Evolutionary conservation across 176 grass and related monocot genomes (phyloP).

Genomic region (Oryza australiensis): DNA sequence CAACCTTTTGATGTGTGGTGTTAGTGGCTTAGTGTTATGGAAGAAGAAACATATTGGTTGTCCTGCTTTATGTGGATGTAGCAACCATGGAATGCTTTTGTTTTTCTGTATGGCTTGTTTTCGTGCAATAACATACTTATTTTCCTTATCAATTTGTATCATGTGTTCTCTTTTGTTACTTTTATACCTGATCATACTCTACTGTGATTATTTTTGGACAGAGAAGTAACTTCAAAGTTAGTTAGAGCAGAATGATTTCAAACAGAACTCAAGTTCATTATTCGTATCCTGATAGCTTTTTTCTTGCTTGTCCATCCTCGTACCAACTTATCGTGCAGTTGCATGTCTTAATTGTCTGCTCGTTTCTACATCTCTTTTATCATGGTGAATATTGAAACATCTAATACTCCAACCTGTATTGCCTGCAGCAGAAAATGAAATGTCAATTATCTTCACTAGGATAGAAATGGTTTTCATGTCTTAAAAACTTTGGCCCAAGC

Average conservation of each 20-base stretch:
- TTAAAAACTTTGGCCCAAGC: neutral
- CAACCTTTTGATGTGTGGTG: neutral
- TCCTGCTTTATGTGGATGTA: neutral
- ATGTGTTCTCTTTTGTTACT: conserved; percentile 6
- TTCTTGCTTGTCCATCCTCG: conserved; percentile 2
- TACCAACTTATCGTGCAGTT: neutral
- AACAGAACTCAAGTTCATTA: neutral
- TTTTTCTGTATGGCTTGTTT: neutral
- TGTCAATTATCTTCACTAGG: neutral
- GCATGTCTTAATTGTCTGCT: neutral
- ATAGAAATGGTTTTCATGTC: neutral
- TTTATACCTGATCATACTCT: neutral
- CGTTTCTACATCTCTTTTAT: neutral
- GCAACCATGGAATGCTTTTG: neutral
- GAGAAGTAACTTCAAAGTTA: conserved; percentile 1
- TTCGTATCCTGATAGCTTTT: conserved; percentile 4
- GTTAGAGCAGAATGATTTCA: conserved; percentile 8
- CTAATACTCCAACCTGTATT: conserved; percentile 4
- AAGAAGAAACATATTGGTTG: neutral
- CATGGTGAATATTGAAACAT: conserved; percentile 12
- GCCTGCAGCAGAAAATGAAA: neutral
- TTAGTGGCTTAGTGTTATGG: neutral
- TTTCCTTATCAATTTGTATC: neutral
- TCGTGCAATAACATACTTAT: neutral
- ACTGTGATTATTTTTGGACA: neutral